phyloP scores from a whole-genome alignment of 257 asterid species.

The Avicennia marina region DNA sequence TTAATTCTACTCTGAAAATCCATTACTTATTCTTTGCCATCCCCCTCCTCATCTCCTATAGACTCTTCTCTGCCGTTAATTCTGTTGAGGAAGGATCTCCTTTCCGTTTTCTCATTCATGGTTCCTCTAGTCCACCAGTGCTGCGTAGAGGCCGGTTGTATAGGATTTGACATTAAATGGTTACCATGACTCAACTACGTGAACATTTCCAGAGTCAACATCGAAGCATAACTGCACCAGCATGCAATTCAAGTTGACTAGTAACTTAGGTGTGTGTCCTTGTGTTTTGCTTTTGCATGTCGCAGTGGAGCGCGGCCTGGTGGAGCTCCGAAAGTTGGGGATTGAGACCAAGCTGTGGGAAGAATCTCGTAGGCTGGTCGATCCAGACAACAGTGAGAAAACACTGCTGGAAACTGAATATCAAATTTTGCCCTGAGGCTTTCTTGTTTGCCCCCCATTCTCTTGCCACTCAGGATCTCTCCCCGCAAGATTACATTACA shows the following conservation, averaged over 20 bases:
- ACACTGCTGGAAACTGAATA: slow-evolving; percentile 51
- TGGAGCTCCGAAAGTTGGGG: slow-evolving; percentile 80
- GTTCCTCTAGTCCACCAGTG: not conserved
- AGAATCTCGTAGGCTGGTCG: slow-evolving; percentile 59
- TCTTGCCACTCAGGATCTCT: not conserved
- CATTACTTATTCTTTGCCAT: no score
- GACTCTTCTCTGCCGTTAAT: no score
- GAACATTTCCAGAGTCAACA: no score
- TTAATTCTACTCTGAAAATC: no score
- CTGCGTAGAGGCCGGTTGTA: no score
- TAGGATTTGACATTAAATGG: no score
- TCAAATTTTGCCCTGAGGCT: slow-evolving; percentile 20
- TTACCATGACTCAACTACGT: no score
- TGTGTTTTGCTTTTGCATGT: slow-evolving; percentile 8
- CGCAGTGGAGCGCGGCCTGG: slow-evolving; percentile 74
- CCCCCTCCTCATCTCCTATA: no score
- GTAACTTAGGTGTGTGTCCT: not conserved
- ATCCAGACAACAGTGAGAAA: slow-evolving; percentile 45
- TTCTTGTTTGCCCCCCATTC: not conserved
- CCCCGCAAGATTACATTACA: not conserved
- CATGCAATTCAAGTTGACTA: no score
- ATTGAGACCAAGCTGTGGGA: slow-evolving; percentile 82
- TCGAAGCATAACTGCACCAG: no score
- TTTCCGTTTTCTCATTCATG: not conserved
- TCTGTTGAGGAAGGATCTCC: no score